Evolutionary conservation across 1,284 basidiomycete species (phyloP), one percentile per base, ranked within the genome.

Genomic region (Cystobasidium sp.): DNA sequence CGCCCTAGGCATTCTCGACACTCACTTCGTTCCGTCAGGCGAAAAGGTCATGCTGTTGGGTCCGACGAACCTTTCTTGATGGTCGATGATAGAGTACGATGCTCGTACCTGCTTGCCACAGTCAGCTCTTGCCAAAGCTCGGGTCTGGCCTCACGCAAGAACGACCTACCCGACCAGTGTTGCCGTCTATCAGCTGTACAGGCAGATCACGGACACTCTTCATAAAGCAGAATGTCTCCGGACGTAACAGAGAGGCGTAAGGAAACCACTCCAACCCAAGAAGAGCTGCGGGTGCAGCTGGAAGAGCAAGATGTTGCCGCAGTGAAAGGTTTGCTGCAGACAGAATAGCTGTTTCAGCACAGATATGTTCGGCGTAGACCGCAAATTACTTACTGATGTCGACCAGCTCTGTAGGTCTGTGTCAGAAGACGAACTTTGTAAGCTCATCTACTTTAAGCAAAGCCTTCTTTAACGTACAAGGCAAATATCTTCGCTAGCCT

Each of bases 71-170:
- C 93, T 87, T 82, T 97, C 94, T 18, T 90, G 85, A 78, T 97
- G 94, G 81, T 97, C 93, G 18, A 97, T 86, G 51, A 97, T 95
- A 51, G 86, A 87, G 81, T 97, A 97, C 0, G 91, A 93, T 0
- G 93, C 94, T n/a, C 94, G 87, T 14, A 91, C 85, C 92, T 94
- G 75, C 39, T 37, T 16, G 31, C 22, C 3, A 12, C 20, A 44
- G 20, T 37, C 22, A 10, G 24, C 44, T 20, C 6, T 1, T 14
- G 18, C 53, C 24, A 66, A 46, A 20, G 3, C 46, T 6, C 3
- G n/a, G 12, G 47, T 10, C 14, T 53, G 7, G 10, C 5, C 6
- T 56, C 55, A 22, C n/a, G 5, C n/a, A 3, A 37, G 24, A 22
- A 55, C 4, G 24, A 82, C 88, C 75, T 78, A 93, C 93, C 80